Conservation (phyloP, 2,329 filamentous ascomycete genomes). For the Botrytis cinerea region DNA sequence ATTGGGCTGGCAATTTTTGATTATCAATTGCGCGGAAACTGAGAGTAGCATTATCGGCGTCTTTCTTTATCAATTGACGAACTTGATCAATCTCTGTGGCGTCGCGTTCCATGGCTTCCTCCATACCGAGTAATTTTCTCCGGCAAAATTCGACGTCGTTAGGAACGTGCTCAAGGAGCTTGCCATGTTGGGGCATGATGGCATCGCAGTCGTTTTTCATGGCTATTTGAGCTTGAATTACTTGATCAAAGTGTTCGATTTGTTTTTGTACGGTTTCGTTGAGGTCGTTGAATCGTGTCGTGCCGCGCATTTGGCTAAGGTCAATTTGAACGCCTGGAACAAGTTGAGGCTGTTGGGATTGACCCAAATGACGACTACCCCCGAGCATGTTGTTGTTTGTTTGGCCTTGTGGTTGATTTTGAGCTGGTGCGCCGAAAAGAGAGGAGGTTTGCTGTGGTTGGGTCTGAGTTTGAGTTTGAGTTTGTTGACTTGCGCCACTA, state of each 20-base stretch:
- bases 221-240: conserved; percentile 77
- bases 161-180: conserved; percentile 64
- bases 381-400: conserved; percentile 18
- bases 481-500: conserved; percentile 32
- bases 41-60: conserved; percentile 69
- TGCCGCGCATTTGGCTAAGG: conserved; percentile 74
- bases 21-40: conserved; percentile 75
- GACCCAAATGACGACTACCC: conserved; percentile 46
- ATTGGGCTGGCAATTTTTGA: conserved; percentile 65
- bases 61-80: conserved; percentile 60
- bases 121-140: conserved; percentile 62
- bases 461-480: conserved; percentile 35
- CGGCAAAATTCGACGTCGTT: conserved; percentile 65
- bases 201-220: conserved; percentile 76
- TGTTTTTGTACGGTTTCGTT: conserved; percentile 77
- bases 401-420: conserved; percentile 32
- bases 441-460: conserved; percentile 34
- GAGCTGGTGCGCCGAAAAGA: conserved; percentile 30
- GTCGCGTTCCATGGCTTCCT: conserved; percentile 63
- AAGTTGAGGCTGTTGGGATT: conserved; percentile 52
- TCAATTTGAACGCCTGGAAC: conserved; percentile 78
- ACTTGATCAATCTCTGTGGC: conserved; percentile 59
- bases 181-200: conserved; percentile 63
- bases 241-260: conserved; percentile 75
- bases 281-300: conserved; percentile 89